phyloP scores from a whole-genome alignment of 805 yeast genomes.

The Ogataea zsoltii region DNA sequence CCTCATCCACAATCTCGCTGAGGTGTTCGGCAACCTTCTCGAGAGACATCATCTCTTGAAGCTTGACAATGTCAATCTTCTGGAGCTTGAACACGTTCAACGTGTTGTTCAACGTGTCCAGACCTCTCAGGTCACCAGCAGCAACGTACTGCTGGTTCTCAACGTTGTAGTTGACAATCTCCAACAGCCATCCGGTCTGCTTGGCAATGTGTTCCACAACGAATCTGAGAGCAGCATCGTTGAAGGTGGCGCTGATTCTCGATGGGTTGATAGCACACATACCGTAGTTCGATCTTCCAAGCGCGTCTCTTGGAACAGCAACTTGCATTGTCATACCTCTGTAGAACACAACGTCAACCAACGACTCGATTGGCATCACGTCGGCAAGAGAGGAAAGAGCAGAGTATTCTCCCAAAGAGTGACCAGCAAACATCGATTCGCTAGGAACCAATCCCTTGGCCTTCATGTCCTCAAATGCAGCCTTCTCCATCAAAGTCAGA shows the following conservation, averaged over 20 bases:
- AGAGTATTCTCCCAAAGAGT: constrained; percentile 98
- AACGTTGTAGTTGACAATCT: constrained; percentile 97
- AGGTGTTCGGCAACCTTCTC: constrained; percentile 90
- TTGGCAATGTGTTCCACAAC: constrained; percentile 86
- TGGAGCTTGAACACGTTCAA: constrained; percentile 90
- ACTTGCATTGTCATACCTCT: constrained; percentile 99
- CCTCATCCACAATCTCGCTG: constrained; percentile 84
- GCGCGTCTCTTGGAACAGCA: constrained; percentile 95
- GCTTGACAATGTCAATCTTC: constrained; percentile 88
- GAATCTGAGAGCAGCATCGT: constrained; percentile 90
- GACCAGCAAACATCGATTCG: constrained; percentile 96
- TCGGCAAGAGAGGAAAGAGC: constrained; percentile 96
- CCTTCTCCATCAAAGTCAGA: constrained; percentile 98
- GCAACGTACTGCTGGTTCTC: constrained; percentile 98
- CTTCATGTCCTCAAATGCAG: constrained; percentile 96
- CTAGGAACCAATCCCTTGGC: constrained; percentile 93
- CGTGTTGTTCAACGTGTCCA: constrained; percentile 90
- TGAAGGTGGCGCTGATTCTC: constrained; percentile 84
- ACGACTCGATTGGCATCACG: constrained; percentile 97
- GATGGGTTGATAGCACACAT: constrained; percentile 99
- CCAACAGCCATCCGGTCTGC: constrained; percentile 91
- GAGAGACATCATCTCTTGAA: constrained; percentile 76
- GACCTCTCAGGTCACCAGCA: constrained; percentile 96
- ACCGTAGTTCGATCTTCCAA: constrained; percentile 97
- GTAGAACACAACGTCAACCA: constrained; percentile 97